Evolutionary conservation across 257 asterid species (phyloP), one percentile per base, ranked within the genome.

Genomic region (Ligustrum vulgare): DNA sequence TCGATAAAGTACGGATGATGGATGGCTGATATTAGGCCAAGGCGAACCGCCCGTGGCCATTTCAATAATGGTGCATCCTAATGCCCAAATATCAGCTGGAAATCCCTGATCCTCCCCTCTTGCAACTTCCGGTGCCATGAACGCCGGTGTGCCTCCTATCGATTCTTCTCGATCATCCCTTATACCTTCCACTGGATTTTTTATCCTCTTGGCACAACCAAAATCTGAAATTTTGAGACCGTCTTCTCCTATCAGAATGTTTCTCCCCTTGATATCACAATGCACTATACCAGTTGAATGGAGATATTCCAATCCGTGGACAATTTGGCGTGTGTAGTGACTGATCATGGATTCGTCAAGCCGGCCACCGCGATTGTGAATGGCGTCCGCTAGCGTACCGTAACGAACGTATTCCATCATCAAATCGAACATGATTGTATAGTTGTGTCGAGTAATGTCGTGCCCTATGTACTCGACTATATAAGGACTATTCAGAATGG

Each of bases 111-210:
- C 88, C 34, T 85, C 90, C 54, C 93, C 95, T 0, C 89, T 86
- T 18, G 88, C 94, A 0, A 84, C 95, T 77, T 93, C 98, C 31
- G 98, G 98, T 18, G 96, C 85, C 98, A 93, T 93, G 72, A 77
- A 93, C 82, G 86, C 70, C 32, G 98, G 98, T 1, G 97, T 90
- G 37, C 96, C 95, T 0, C 95, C 88, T 3, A 74, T 80, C 62
- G 36, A 84, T 45, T 72, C 67, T 71, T 76, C 87, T 12, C 12
- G 31, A 2, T 20, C 28, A 56, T 56, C 64, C 9, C 6, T 45
- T 45, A 3, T 45, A 12, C n/a, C 54, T 45, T 35, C 74, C 11
- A 28, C 79, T 4, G 56, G 62, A 51, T 1, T 51, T 51, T 60
- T 22, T 4, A 60, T 15, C 15, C 34, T 70, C 84, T 82, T 90